These are phyloP conservation scores for Phaffomyces opuntiae DNA, from an alignment of 805 yeast genomes.

Conservation along the genomic window DNA sequence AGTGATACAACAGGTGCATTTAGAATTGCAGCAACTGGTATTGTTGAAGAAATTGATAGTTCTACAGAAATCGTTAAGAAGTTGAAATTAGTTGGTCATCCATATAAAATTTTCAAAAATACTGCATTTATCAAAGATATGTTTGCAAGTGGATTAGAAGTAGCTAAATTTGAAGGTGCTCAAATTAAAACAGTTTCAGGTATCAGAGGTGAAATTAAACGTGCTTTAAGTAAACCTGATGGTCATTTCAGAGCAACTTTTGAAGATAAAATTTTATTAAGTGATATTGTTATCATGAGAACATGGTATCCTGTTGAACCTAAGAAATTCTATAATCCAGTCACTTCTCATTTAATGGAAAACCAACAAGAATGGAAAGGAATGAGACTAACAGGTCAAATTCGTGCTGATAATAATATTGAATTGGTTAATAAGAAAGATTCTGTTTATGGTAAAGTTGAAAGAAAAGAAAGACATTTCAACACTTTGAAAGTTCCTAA, in stretches of 20 bases:
- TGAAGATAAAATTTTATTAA: slow-evolving; percentile 88
- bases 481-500: slow-evolving; percentile 85
- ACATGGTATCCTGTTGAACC: slow-evolving; percentile 97
- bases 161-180: slow-evolving; percentile 97
- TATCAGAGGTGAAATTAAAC: slow-evolving; percentile 92
- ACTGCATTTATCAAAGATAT: slow-evolving; percentile 97
- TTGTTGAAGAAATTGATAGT: slow-evolving; percentile 88
- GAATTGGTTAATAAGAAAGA: slow-evolving; percentile 54
- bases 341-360: slow-evolving; percentile 73
- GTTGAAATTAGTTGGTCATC: slow-evolving; percentile 90
- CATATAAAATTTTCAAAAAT: slow-evolving; percentile 87
- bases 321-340: slow-evolving; percentile 91
- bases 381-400: slow-evolving; percentile 91
- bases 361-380: slow-evolving; percentile 92
- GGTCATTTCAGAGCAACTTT: slow-evolving; percentile 95
- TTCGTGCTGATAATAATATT: slow-evolving; percentile 67
- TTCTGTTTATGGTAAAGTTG: slow-evolving; percentile 60
- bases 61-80: slow-evolving; percentile 90
- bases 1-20: slow-evolving; percentile 82
- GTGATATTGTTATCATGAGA: slow-evolving; percentile 82
- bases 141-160: slow-evolving; percentile 89
- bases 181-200: slow-evolving; percentile 95
- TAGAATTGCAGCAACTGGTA: slow-evolving; percentile 95
- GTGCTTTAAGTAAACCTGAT: slow-evolving; percentile 90
- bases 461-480: slow-evolving; percentile 78